Evolutionary conservation across 805 yeast genomes (phyloP).

Genomic region (Kuraishia capsulata): DNA sequence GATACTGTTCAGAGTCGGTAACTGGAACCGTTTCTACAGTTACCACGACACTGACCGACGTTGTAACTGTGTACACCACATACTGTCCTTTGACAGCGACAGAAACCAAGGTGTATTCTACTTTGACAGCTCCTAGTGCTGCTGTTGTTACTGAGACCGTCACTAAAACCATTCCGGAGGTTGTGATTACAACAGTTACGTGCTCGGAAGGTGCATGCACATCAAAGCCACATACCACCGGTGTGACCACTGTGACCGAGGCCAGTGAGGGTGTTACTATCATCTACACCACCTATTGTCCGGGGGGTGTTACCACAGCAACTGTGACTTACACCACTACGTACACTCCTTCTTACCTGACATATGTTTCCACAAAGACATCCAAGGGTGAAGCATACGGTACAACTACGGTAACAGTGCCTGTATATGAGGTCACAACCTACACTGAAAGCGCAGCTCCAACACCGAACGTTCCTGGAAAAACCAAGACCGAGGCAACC

Average conservation of each 20-base stretch:
- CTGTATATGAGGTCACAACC: not conserved
- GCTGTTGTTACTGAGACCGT: not conserved
- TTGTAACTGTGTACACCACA: not conserved
- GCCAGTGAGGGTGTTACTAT: not conserved
- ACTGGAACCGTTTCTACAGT: not conserved
- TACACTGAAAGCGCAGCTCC: not conserved
- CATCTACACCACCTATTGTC: slow-evolving; percentile 1
- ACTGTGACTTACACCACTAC: not conserved
- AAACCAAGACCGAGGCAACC: too few species aligned
- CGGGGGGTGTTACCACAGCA: not conserved
- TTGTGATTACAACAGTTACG: not conserved
- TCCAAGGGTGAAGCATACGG: too few species aligned
- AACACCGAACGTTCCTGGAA: too few species aligned
- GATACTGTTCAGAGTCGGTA: not conserved
- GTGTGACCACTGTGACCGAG: not conserved
- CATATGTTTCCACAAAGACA: not conserved
- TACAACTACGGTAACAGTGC: not conserved
- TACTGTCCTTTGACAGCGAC: not conserved
- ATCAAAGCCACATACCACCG: not conserved
- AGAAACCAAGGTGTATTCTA: not conserved
- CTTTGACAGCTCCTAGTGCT: not conserved
- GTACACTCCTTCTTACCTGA: not conserved
- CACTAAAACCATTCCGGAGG: not conserved
- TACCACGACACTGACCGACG: not conserved
- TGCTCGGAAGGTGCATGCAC: not conserved